Evolutionary conservation across 768 basidiomycete genomes (phyloP), one percentile per base, ranked within the genome.

Genomic region (Tulasnella sp.): DNA sequence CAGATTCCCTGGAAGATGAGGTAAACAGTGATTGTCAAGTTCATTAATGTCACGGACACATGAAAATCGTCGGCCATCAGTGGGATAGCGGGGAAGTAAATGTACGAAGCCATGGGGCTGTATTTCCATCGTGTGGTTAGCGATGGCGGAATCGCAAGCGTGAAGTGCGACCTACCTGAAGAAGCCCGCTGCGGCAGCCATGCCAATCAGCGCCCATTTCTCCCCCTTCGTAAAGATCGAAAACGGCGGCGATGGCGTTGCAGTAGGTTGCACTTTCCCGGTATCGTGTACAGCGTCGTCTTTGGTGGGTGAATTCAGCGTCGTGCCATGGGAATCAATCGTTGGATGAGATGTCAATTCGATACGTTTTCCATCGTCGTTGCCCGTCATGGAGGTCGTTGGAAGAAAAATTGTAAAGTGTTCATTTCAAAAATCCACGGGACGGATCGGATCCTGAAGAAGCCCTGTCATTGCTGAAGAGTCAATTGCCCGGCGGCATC

Each of bases 11-110:
- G 82, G 46, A 83, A 70, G 19, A 83, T 69, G 71, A 89, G 80
- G 65, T 86, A 86, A 63, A 84, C 75, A 0, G 84, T 86, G 8
- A 89, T 82, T 6, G 86, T 86, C 39, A 91, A 66, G 65, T 88
- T 89, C 37, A 90, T 87, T 8, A 81, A 71, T 62, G 86, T 84
- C 7, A 74, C 75, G 0, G 81, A 78, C 56, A 79, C 78, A 63
- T 81, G 65, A 64, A 92, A 86, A 3, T 71, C 82, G 17, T 59
- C 60, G 0, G 81, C 74, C 21, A 91, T 69, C 0, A 76, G 73
- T 1, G 87, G 88, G 37, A 92, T 82, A 11, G 81, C 85, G 2
- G 69, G 69, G 27, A 67, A 66, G 60, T 67, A 70, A 11, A 54
- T 42, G 36, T 27, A 46, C 67, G 67, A 40, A 65, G 66, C 0